Percentiles rank a stretch among this genome's conserved stretches.
These are phyloP conservation scores for Rhizopogon vesiculosus DNA, from an alignment of 768 basidiomycete species.

Conservation along the genomic window DNA sequence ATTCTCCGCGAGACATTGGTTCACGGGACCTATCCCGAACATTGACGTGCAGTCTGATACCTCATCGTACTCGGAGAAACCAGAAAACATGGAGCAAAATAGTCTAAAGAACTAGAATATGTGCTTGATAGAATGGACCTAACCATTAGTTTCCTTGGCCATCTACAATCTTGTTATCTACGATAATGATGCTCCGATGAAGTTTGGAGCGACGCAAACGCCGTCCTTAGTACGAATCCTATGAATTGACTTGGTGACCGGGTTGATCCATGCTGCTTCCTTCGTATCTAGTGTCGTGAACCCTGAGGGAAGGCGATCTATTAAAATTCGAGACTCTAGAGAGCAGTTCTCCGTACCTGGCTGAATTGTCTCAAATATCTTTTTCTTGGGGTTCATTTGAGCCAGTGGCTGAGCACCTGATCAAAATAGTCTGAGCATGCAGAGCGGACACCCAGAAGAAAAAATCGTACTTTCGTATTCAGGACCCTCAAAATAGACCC, in stretches of 20 bases:
- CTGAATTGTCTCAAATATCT: constrained; percentile 96
- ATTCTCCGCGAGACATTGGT: constrained; percentile 30
- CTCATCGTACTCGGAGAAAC: constrained; percentile 4
- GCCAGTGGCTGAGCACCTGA: constrained; percentile 62
- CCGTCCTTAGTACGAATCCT: constrained; percentile 85
- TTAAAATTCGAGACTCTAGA: constrained; percentile 2
- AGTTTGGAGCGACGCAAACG: constrained; percentile 71
- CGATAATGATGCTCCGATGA: constrained; percentile 90
- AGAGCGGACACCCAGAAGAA: background rate
- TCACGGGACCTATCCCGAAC: constrained; percentile 29
- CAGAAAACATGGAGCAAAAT: background rate
- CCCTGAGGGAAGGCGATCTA: constrained; percentile 33
- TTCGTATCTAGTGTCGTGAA: constrained; percentile 85
- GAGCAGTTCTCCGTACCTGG: constrained; percentile 48
- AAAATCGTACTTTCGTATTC: constrained; percentile 68
- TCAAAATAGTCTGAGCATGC: constrained; percentile 1
- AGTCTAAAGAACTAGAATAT: background rate
- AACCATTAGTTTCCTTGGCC: background rate
- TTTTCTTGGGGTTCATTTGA: constrained; percentile 97
- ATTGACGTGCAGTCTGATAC: constrained; percentile 8
- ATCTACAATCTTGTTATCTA: constrained; percentile 32
- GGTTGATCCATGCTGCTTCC: constrained; percentile 94
- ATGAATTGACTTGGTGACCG: constrained; percentile 71
- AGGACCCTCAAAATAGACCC: constrained; percentile 91
- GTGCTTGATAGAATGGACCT: background rate